A percentile compares a stretch with the other conserved stretches of the same genome.
Conservation (phyloP, 2,329 filamentous ascomycete genomes). For the Tolypocladium tropicale region DNA sequence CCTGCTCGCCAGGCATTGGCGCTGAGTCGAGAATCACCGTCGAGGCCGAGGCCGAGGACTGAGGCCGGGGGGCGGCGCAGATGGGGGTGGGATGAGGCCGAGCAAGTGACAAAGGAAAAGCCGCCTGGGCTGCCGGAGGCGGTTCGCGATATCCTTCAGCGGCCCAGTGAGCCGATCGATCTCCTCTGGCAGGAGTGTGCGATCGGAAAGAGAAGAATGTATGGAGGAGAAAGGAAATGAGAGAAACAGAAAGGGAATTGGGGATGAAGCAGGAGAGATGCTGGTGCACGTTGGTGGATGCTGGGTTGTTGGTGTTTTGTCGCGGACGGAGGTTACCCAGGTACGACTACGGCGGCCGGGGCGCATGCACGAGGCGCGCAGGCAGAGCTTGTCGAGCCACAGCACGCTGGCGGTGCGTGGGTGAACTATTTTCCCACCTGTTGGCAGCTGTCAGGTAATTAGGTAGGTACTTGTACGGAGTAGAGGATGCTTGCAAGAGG, state of each 20-base stretch:
- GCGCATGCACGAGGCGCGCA: background rate
- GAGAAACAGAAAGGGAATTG: background rate
- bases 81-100: background rate
- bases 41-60: background rate
- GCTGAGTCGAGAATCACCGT: background rate
- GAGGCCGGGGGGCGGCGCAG: background rate
- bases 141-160: background rate
- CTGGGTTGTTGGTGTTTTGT: background rate
- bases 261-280: background rate
- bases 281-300: background rate
- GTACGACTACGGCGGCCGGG: too few species aligned
- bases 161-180: background rate
- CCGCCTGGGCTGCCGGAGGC: background rate
- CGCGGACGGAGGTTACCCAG: background rate
- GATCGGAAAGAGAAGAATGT: background rate
- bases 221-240: background rate
- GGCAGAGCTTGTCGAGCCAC: too few species aligned
- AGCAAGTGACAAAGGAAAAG: background rate
- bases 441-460: too few species aligned
- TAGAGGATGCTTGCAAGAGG: too few species aligned
- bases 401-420: background rate
- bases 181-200: background rate
- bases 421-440: background rate
- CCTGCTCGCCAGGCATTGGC: constrained; percentile 26
- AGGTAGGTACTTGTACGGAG: too few species aligned